Base-by-base conservation (phyloP, 352 stramenopile species). In the Blastocystis sp. region DNA sequence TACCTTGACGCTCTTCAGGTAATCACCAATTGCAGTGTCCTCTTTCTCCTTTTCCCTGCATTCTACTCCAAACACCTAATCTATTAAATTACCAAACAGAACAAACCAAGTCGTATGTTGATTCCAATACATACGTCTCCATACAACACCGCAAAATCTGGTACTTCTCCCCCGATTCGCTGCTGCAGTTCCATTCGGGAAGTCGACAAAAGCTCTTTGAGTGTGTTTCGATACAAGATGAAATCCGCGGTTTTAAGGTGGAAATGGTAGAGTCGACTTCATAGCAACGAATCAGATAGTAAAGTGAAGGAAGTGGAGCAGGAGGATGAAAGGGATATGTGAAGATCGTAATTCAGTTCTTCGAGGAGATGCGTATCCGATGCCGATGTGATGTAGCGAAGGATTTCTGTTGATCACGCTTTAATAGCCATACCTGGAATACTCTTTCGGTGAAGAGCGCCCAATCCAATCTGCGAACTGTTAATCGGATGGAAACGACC, bases 101-200 rank as follows among this genome's bases (percentile, higher is more conserved):
- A 54, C 9, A 21, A 21, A 54, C 46, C 46, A 54, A 54, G 21
- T 54, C 46, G 21, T 21, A 54, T 54, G 46, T 54, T 54, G 11
- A 21, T 54, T 54, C 46, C 21, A 54, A 54, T 21, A 54, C 46
- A 29, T 51, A 76, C 8, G 38, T 57, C 3, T 76, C 64, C 27
- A 76, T 76, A n/a, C 64, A 76, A 34, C 11, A 27, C 6, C 64
- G 64, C 11, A 76, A 34, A 56, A 76, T 76, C 24, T 51, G 64
- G 0, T 16, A 6, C 14, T 56, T 53, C 38, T 76, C 24, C 14
- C 27, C 24, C 4, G 64, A 57, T 53, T 4, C 51, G 44, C 14
- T 9, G 24, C 38, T 34, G 21, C 44, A 18, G 32, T 29, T 36
- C 64, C 64, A 76, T 27, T 51, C 14, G 4, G 64, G 40, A 21